These are phyloP conservation scores for Pseudozyma tsukubaensis DNA, from an alignment of 1,284 basidiomycete species.

Conservation along the genomic window DNA sequence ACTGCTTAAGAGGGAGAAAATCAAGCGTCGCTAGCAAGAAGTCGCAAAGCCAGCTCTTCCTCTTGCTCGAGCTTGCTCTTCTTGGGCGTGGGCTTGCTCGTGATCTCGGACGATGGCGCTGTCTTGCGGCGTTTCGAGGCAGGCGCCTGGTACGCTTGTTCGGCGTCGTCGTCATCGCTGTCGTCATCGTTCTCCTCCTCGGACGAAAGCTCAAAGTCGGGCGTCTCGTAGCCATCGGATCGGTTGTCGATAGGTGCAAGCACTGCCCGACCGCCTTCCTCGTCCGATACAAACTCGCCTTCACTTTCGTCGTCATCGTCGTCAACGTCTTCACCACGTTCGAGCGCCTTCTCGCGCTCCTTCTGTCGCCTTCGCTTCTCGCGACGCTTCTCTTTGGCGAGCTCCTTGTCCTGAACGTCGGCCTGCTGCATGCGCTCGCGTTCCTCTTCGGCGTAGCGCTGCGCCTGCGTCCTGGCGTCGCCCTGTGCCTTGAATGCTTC, in stretches of 20 bases:
- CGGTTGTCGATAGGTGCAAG: constrained; percentile 51
- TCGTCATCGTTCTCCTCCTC: constrained; percentile 26
- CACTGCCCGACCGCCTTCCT: constrained; percentile 48
- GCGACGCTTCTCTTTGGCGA: constrained; percentile 60
- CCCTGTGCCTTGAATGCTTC: constrained; percentile 78
- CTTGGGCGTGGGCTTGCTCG: constrained; percentile 12
- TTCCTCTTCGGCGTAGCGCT: constrained; percentile 80
- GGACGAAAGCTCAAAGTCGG: constrained; percentile 59
- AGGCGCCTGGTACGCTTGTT: constrained; percentile 18
- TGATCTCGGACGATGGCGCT: neutral
- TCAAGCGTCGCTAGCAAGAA: constrained; percentile 47
- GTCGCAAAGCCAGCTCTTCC: constrained; percentile 50
- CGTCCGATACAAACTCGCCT: constrained; percentile 51
- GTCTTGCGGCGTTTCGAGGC: constrained; percentile 37
- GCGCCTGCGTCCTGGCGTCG: constrained; percentile 78
- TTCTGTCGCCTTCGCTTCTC: constrained; percentile 80
- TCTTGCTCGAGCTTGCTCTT: constrained; percentile 52
- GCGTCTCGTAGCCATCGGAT: constrained; percentile 62
- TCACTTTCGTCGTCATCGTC: constrained; percentile 45
- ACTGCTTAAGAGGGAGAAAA: neutral
- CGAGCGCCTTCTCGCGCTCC: constrained; percentile 78
- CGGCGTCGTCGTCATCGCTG: constrained; percentile 29
- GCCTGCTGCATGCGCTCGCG: constrained; percentile 88
- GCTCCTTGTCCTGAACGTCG: constrained; percentile 67
- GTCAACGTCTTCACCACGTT: constrained; percentile 69